phyloP scores from a whole-genome alignment of 1,284 basidiomycete genomes.

The Ustilago shanxiensis region DNA sequence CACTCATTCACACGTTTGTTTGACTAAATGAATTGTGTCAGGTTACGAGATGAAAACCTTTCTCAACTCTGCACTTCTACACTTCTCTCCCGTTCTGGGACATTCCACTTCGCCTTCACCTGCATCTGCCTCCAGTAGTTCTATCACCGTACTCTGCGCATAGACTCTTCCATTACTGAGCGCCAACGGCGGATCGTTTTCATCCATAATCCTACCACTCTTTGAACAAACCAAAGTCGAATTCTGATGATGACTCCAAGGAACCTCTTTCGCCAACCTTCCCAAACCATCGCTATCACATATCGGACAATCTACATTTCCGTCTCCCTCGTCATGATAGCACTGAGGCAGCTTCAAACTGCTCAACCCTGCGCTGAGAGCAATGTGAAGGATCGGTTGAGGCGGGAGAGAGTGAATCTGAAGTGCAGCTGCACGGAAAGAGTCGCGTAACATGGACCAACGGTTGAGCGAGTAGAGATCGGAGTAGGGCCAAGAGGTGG shows the following conservation, averaged over 20 bases:
- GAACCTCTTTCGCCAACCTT: conserved; percentile 83
- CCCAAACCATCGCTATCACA: conserved; percentile 81
- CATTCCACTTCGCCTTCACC: conserved; percentile 76
- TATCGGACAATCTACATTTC: conserved; percentile 82
- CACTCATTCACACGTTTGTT: background rate
- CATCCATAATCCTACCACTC: conserved; percentile 87
- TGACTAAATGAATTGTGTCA: background rate
- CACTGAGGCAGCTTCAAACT: conserved; percentile 63
- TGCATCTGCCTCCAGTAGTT: conserved; percentile 79
- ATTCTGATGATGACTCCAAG: conserved; percentile 92
- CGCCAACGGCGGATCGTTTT: conserved; percentile 89
- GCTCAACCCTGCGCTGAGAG: conserved; percentile 61
- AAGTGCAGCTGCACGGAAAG: conserved; percentile 54
- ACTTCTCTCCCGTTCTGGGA: conserved; percentile 80
- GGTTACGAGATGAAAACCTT: conserved; percentile 73
- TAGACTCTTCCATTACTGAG: conserved; percentile 94
- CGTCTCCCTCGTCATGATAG: conserved; percentile 17
- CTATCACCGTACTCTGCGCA: conserved; percentile 83
- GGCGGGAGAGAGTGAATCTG: conserved; percentile 59
- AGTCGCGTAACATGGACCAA: conserved; percentile 45
- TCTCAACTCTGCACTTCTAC: conserved; percentile 77
- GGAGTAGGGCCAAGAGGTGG: conserved; percentile 42
- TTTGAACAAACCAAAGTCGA: conserved; percentile 91
- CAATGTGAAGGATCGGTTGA: conserved; percentile 62
- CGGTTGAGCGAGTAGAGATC: conserved; percentile 57